Evolutionary conservation across 768 basidiomycete genomes (phyloP), one percentile per base, ranked within the genome.

Genomic region (Mycena indigotica): DNA sequence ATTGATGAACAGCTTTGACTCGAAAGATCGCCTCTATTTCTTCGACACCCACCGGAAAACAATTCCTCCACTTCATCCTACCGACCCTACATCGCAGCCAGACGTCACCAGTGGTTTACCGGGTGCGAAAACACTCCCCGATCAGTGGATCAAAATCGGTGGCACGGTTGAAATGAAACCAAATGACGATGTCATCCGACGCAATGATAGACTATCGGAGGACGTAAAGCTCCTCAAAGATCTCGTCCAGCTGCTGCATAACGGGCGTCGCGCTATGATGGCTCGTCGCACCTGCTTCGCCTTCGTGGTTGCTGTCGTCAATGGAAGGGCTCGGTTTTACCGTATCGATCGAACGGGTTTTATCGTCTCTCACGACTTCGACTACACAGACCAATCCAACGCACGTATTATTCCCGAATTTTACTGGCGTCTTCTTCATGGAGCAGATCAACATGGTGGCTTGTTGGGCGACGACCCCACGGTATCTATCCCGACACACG

Each of bases 321-420:
- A 46, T 12, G 28, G 8, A 8, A 15, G 5, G 2, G 57, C 57
- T 12, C 57, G 57, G 2, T 25, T 58, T 6, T 53, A 53, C 19
- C 57, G 57, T 6, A 46, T 58, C n/a, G 57, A 58, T 19, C 57
- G 45, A 17, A 38, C 57, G 6, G 57, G 57, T 5, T 58, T 28
- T 25, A 58, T 58, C 29, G 44, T 49, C 45, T 48, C 52, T 8
- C n/a, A 49, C 12, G 5, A 49, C 15, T 58, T 58, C 28, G 52
- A 58, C 57, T 58, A 52, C 51, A 30, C 52, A 29, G 21, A 21
- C 5, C 13, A 48, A 4, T n/a, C n/a, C n/a, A n/a, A n/a, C n/a
- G 13, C 3, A 4, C 3, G 15, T 15, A 13, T 6, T 21, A 23
- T 19, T 21, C 5, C 23, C 41, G 15, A 44, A 21, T 44, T 44